Evolutionary conservation across 768 basidiomycete genomes (phyloP).

Genomic region (Mycena vulgaris): DNA sequence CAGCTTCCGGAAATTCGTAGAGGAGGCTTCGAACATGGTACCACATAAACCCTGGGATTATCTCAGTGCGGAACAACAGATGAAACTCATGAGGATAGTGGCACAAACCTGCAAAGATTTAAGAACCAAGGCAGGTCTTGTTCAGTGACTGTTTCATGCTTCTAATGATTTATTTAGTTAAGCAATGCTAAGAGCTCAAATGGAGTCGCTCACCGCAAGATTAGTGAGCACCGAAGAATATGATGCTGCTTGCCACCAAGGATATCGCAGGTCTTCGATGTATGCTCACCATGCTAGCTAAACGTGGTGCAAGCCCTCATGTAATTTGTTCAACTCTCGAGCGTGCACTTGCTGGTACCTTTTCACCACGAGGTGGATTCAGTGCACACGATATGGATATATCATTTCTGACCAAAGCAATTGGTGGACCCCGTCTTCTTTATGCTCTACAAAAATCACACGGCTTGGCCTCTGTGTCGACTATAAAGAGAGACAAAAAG

Average conservation of each 20-base stretch:
- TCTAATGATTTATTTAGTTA: background rate
- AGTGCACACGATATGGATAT: conserved; percentile 43
- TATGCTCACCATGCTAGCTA: conserved; percentile 1
- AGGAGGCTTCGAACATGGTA: background rate
- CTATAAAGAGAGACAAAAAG: conserved; percentile 21
- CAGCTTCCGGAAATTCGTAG: background rate
- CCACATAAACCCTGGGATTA: conserved; percentile 13
- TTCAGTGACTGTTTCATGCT: background rate
- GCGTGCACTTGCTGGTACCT: background rate
- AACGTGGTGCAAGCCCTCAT: conserved; percentile 6
- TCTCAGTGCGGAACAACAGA: conserved; percentile 4
- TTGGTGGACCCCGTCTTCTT: conserved; percentile 36
- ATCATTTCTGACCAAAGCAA: conserved; percentile 45
- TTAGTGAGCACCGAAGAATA: conserved; percentile 30
- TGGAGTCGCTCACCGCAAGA: background rate
- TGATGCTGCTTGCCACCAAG: conserved; percentile 32
- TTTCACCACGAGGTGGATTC: conserved; percentile 18
- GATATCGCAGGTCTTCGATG: conserved; percentile 30
- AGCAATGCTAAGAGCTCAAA: background rate
- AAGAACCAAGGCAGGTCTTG: background rate
- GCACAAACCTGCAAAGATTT: background rate
- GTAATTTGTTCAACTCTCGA: background rate
- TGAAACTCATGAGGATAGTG: background rate
- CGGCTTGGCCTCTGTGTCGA: conserved; percentile 40
- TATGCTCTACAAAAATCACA: conserved; percentile 44